Percentiles rank a stretch among this genome's conserved stretches.
phyloP scores from a whole-genome alignment of 2,329 filamentous ascomycete species.

The Shiraia sp. region DNA sequence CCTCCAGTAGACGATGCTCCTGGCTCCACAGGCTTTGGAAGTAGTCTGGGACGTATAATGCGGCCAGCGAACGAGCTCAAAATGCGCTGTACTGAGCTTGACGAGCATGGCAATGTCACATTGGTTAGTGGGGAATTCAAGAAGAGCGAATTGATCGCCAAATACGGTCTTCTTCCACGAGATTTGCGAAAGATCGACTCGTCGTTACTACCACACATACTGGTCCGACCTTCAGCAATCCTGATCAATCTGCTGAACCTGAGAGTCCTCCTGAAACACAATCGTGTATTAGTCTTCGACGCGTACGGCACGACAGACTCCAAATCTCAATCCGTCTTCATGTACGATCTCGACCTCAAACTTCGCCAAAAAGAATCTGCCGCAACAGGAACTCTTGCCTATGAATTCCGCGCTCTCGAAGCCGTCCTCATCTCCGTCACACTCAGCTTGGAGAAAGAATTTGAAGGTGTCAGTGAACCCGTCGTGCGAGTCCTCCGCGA shows the following conservation, averaged over 20 bases:
- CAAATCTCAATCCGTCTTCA: slow-evolving; percentile 94
- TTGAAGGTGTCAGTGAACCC: slow-evolving; percentile 89
- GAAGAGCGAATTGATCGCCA: slow-evolving; percentile 95
- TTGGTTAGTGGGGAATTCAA: slow-evolving; percentile 95
- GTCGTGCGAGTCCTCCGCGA: slow-evolving; percentile 87
- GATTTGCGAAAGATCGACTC: slow-evolving; percentile 98
- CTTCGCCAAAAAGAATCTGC: slow-evolving; percentile 75
- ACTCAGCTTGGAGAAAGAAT: slow-evolving; percentile 87
- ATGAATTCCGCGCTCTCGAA: slow-evolving; percentile 95
- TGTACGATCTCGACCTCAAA: slow-evolving; percentile 95
- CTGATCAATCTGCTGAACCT: slow-evolving; percentile 96
- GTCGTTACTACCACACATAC: slow-evolving; percentile 90
- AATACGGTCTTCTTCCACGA: slow-evolving; percentile 91
- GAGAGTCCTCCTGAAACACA: slow-evolving; percentile 90
- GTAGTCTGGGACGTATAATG: slow-evolving; percentile 67
- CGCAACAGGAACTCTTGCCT: slow-evolving; percentile 66
- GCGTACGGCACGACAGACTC: slow-evolving; percentile 93
- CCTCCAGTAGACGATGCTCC: slow-evolving; percentile 56
- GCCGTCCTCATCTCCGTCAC: slow-evolving; percentile 94
- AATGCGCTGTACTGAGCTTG: slow-evolving; percentile 91
- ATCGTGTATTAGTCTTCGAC: slow-evolving; percentile 93
- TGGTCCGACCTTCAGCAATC: slow-evolving; percentile 90
- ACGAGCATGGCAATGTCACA: slow-evolving; percentile 88
- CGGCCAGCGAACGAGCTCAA: slow-evolving; percentile 84
- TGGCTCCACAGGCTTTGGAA: slow-evolving; percentile 45